A percentile compares a stretch with the other conserved stretches of the same genome.
Evolutionary conservation across 1,139 yeast species (phyloP).

Genomic region (Wickerhamomyces sp.): DNA sequence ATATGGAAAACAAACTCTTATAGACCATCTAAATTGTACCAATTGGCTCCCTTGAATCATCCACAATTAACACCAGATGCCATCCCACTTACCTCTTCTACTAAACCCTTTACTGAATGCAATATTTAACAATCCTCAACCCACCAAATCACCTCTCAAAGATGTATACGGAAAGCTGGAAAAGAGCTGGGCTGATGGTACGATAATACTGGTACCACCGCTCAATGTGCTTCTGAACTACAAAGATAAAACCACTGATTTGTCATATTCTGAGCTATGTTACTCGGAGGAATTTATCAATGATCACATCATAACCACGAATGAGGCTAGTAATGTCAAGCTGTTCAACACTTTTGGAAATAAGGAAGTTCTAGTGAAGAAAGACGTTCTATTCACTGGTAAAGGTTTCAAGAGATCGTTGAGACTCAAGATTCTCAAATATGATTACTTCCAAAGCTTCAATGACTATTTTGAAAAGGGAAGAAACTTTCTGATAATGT

Average conservation of each 20-base stretch:
- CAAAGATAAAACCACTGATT: slow-evolving; percentile 44
- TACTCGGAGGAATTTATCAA: slow-evolving; percentile 62
- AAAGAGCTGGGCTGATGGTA: slow-evolving; percentile 22
- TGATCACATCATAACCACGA: slow-evolving; percentile 57
- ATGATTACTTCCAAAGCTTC: slow-evolving; percentile 40
- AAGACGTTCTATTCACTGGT: slow-evolving; percentile 49
- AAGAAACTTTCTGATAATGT: slow-evolving; percentile 46
- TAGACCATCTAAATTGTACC: background rate
- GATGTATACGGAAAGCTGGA: slow-evolving; percentile 37
- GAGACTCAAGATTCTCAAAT: slow-evolving; percentile 40
- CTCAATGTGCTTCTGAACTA: slow-evolving; percentile 44
- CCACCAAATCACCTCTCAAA: slow-evolving; percentile 45
- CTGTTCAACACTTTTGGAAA: slow-evolving; percentile 56
- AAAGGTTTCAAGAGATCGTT: slow-evolving; percentile 52
- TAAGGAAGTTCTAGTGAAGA: slow-evolving; percentile 52
- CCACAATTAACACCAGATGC: slow-evolving; percentile 15
- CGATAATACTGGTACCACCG: slow-evolving; percentile 61
- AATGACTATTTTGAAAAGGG: slow-evolving; percentile 42
- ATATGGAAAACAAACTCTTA: background rate
- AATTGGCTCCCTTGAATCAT: too few species aligned
- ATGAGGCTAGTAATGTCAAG: slow-evolving; percentile 38
- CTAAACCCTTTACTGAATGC: slow-evolving; percentile 65
- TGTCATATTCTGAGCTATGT: slow-evolving; percentile 51
- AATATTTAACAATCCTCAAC: slow-evolving; percentile 61
- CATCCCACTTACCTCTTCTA: slow-evolving; percentile 36